Percentiles rank a stretch among this genome's conserved stretches.
Evolutionary conservation across 2,329 filamentous ascomycete genomes (phyloP).

Genomic region (Exophiala sp.): DNA sequence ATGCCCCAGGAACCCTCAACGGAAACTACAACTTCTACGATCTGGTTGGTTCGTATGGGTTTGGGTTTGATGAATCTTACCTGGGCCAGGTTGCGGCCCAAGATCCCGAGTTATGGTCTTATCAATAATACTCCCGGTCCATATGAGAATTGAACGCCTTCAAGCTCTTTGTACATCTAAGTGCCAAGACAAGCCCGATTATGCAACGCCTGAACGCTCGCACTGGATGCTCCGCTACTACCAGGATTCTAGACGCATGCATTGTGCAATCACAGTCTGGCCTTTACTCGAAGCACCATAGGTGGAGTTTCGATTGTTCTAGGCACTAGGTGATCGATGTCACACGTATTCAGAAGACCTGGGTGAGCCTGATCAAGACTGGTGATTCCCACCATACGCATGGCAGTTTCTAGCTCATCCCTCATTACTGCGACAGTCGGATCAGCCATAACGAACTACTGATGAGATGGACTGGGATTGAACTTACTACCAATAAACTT

Average conservation of each 20-base stretch:
- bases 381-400: slow-evolving; percentile 64
- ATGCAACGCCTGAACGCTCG: too few species aligned
- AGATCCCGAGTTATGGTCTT: slow-evolving; percentile 2
- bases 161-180: too few species aligned
- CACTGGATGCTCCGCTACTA: too few species aligned
- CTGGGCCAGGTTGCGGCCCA: neutral
- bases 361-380: slow-evolving; percentile 59
- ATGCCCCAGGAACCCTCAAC: neutral
- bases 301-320: too few species aligned
- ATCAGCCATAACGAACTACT: neutral
- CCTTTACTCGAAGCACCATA: too few species aligned
- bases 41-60: slow-evolving; percentile 2
- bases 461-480: neutral
- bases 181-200: too few species aligned
- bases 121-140: neutral
- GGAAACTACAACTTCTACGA: slow-evolving; percentile 4
- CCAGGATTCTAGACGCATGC: too few species aligned
- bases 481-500: slow-evolving; percentile 51
- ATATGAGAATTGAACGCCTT: too few species aligned
- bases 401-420: slow-evolving; percentile 64
- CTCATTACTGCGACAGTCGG: slow-evolving; percentile 40
- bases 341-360: slow-evolving; percentile 54
- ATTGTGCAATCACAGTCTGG: too few species aligned
- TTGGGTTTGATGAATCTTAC: slow-evolving; percentile 4
- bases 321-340: slow-evolving; percentile 43